Conservation (phyloP, 352 stramenopile genomes). For the Phytopythium helicoides region DNA sequence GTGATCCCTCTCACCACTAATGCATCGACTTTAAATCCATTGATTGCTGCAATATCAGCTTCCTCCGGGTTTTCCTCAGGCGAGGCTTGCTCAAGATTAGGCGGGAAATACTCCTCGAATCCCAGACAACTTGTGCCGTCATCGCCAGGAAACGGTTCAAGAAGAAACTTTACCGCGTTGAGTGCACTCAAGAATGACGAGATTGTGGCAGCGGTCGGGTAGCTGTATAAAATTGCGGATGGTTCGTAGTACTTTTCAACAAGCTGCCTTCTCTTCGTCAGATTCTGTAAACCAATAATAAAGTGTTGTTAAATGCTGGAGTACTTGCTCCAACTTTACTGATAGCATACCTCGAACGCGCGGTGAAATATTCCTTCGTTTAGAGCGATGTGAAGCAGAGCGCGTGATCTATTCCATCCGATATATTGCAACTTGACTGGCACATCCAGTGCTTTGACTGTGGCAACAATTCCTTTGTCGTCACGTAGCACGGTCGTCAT, state of each 20-base stretch:
- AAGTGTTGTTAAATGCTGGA: not conserved
- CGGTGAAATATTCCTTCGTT: conserved; percentile 76
- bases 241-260: conserved; percentile 67
- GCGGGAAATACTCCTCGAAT: conserved; percentile 23
- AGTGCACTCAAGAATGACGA: conserved; percentile 62
- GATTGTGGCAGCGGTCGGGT: conserved; percentile 49
- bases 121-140: conserved; percentile 11
- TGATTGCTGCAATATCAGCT: conserved; percentile 16
- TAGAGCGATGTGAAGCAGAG: conserved; percentile 61
- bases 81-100: conserved; percentile 52
- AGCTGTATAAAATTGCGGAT: conserved; percentile 62
- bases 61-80: conserved; percentile 38
- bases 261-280: conserved; percentile 57
- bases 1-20: conserved; percentile 22
- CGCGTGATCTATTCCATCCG: conserved; percentile 65
- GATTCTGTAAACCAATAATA: conserved; percentile 31
- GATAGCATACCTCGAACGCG: conserved; percentile 50
- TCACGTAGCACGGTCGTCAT: conserved; percentile 59
- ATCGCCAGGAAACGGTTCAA: conserved; percentile 25
- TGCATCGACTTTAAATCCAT: conserved; percentile 21
- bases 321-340: not conserved
- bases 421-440: conserved; percentile 43
- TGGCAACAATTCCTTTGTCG: conserved; percentile 56
- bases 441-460: conserved; percentile 35
- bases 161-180: conserved; percentile 66